These are phyloP conservation scores for Scheffersomyces amazonensis DNA, from an alignment of 805 yeast species.

Conservation along the genomic window DNA sequence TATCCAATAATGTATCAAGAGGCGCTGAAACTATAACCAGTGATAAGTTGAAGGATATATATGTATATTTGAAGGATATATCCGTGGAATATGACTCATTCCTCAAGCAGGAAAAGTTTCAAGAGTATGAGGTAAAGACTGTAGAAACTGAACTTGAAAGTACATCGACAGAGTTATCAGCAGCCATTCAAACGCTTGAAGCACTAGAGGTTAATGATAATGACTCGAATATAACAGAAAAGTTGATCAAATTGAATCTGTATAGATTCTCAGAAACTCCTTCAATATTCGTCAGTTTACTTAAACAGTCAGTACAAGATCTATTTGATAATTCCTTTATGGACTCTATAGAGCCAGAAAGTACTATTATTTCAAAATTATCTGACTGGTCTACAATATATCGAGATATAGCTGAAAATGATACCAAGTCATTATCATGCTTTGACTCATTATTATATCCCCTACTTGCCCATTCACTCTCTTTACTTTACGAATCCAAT, in stretches of 20 bases:
- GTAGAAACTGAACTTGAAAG: neutral
- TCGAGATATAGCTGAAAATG: constrained; percentile 5
- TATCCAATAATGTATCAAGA: neutral
- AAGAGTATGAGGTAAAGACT: neutral
- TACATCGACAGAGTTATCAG: neutral
- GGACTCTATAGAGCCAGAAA: constrained; percentile 3
- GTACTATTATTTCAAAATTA: constrained; percentile 5
- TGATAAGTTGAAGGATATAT: neutral
- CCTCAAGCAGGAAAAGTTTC: constrained; percentile 7
- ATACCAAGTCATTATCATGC: constrained; percentile 1
- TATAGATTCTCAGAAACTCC: constrained; percentile 1
- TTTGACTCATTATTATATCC: constrained; percentile 22
- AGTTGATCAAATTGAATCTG: neutral
- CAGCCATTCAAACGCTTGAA: neutral
- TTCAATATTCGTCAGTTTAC: constrained; percentile 9
- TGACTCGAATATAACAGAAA: neutral
- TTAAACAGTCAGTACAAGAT: constrained; percentile 1
- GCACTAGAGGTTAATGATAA: neutral
- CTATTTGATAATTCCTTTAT: constrained; percentile 9
- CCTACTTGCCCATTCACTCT: no score
- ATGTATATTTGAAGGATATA: neutral
- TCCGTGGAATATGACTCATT: neutral
- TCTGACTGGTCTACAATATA: constrained; percentile 13
- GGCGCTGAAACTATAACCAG: neutral
- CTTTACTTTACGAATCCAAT: no score